Evolutionary conservation across 139 green algal genomes (phyloP).

Genomic region (Ulvella scutata): DNA sequence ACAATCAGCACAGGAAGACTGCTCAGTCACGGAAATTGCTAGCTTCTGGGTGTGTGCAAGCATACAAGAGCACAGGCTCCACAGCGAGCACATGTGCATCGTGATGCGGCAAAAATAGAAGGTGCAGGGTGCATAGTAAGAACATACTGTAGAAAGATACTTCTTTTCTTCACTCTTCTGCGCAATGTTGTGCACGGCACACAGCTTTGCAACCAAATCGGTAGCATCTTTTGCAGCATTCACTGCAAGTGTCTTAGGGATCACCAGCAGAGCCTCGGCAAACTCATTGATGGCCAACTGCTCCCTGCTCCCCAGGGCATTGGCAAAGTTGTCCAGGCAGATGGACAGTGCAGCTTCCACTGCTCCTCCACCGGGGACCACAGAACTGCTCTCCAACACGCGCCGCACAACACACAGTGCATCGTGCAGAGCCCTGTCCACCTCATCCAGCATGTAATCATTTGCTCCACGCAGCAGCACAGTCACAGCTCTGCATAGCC

Average conservation of each 20-base stretch:
- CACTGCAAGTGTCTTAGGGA: constrained; percentile 86
- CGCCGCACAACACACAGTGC: constrained; percentile 96
- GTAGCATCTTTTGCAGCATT: constrained; percentile 93
- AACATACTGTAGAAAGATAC: constrained; percentile 19
- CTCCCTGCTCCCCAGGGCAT: constrained; percentile 81
- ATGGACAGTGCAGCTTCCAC: constrained; percentile 89
- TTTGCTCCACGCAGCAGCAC: constrained; percentile 92
- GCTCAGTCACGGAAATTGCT: too few relatives aligned
- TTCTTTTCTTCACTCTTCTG: constrained; percentile 51
- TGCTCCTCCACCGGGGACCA: constrained; percentile 82
- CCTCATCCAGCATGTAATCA: constrained; percentile 98
- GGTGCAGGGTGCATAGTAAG: too few relatives aligned
- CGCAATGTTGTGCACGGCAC: constrained; percentile 68
- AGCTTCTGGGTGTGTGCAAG: too few relatives aligned
- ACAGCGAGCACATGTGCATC: too few relatives aligned
- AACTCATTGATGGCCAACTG: constrained; percentile 96
- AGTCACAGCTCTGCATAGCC: constrained; percentile 27
- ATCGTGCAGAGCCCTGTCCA: constrained; percentile 94
- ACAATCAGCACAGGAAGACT: too few relatives aligned
- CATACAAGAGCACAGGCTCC: too few relatives aligned
- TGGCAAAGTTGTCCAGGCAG: constrained; percentile 91
- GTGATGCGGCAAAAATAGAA: too few relatives aligned
- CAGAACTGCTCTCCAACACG: constrained; percentile 80
- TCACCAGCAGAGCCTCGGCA: constrained; percentile 74
- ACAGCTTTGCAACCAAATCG: constrained; percentile 80